Percentiles rank a stretch among this genome's conserved stretches.
Conservation (phyloP, 2,329 filamentous ascomycete genomes). For the Colletotrichum tropicale region DNA sequence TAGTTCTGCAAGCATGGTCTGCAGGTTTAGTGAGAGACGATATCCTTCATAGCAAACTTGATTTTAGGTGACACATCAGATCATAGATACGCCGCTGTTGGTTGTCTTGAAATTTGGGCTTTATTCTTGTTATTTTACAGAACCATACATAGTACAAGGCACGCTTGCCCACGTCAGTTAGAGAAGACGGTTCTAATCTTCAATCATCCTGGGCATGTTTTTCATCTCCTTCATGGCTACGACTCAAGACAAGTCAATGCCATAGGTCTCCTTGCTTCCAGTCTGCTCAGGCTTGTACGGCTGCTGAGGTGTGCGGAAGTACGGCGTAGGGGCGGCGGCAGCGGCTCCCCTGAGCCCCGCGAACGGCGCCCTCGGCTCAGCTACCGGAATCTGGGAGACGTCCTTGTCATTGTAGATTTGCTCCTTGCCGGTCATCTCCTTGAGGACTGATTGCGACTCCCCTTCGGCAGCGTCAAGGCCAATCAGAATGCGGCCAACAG, state of each 20-base stretch:
- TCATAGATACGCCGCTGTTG: neutral
- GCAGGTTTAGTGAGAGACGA: neutral
- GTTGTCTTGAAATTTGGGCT: neutral
- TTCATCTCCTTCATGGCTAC: neutral
- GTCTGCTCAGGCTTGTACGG: neutral
- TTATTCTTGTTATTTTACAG: conserved; percentile 18
- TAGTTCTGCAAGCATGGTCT: neutral
- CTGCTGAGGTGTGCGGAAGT: neutral
- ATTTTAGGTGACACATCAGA: neutral
- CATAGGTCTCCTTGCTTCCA: conserved; percentile 30
- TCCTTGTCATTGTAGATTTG: conserved; percentile 34
- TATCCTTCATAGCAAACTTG: neutral
- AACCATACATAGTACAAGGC: conserved; percentile 14
- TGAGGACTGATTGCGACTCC: conserved; percentile 47
- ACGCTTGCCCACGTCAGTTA: neutral
- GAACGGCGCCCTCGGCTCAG: neutral
- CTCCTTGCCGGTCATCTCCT: conserved; percentile 46
- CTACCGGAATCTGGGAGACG: conserved; percentile 5
- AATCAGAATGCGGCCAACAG: conserved; percentile 54
- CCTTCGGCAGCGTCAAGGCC: conserved; percentile 41
- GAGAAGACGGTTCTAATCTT: neutral
- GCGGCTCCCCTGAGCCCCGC: neutral
- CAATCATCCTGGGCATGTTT: neutral
- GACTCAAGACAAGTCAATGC: conserved; percentile 29
- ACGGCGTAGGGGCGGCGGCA: neutral